phyloP scores from a whole-genome alignment of 2,329 filamentous ascomycete species.

The Phyllosticta citribraziliensis region DNA sequence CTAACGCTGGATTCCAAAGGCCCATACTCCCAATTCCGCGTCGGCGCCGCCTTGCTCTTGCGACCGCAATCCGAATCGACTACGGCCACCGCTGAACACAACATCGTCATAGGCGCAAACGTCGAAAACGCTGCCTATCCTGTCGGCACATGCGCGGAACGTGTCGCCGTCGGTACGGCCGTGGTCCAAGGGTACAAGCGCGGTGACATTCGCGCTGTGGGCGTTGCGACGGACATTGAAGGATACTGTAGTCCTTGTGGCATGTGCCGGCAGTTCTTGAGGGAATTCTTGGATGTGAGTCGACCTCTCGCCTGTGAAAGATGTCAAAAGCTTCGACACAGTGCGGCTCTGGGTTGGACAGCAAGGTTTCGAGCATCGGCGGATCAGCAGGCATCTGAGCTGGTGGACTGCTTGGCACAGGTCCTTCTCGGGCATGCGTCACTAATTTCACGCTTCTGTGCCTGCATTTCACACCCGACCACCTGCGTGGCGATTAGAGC shows the following conservation, averaged over 20 bases:
- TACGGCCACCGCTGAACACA: constrained; percentile 32
- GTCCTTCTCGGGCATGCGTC: not conserved
- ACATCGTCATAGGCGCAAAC: constrained; percentile 58
- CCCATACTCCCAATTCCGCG: constrained; percentile 84
- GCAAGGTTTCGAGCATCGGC: too few relatives aligned
- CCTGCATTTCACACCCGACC: too few relatives aligned
- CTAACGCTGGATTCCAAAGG: constrained; percentile 30
- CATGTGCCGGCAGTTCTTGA: constrained; percentile 80
- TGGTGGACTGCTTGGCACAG: too few relatives aligned
- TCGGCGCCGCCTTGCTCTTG: constrained; percentile 68
- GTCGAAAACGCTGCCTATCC: constrained; percentile 89
- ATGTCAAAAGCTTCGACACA: too few relatives aligned
- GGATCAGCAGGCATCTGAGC: too few relatives aligned
- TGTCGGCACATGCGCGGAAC: constrained; percentile 90
- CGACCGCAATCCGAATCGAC: constrained; percentile 13
- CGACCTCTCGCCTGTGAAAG: not conserved
- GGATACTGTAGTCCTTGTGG: constrained; percentile 59
- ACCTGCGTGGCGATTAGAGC: not conserved
- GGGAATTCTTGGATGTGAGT: constrained; percentile 31
- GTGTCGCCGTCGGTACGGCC: constrained; percentile 73
- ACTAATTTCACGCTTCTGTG: too few relatives aligned
- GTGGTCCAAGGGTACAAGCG: constrained; percentile 44
- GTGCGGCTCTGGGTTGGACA: too few relatives aligned
- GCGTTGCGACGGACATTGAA: constrained; percentile 69
- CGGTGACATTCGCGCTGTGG: constrained; percentile 61